Evolutionary conservation across 768 basidiomycete species (phyloP), one percentile per base, ranked within the genome.

Genomic region (Ramaria sp.): DNA sequence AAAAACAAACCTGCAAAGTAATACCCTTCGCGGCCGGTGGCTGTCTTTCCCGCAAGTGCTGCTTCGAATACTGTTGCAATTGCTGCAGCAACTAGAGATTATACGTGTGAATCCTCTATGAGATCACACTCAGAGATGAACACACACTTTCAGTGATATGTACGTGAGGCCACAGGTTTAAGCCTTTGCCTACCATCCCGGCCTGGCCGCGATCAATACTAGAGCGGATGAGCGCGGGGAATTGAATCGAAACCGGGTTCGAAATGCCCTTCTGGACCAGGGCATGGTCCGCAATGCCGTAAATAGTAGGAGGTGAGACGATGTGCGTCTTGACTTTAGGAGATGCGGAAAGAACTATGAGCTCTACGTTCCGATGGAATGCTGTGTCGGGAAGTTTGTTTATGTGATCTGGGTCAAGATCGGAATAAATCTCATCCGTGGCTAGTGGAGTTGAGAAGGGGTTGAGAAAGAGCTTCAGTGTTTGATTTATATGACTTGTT

Each of bases 131-230:
- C 2, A 34, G 13, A 34, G 7, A 8, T 34, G 32, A 13, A 37
- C n/a, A 51, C 61, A 43, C 37, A 65, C 64, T 51, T 36, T 66
- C 53, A 8, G 61, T 62, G 50, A 82, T 71, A 56, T 81, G 72
- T 18, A 83, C 75, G 57, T 78, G 68, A 0, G 75, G 73, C 82
- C 81, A 85, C 5, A 78, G 42, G 51, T 83, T 81, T 60, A 71
- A 66, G 0, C 84, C 83, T 41, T 71, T 60, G 0, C 82, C 81
- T 3, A 84, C 67, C 60, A 79, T 66, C 13, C 79, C 80, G 0
- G 71, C 80, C 27, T 73, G 71, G 0, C 71, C 71, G 37, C 82
- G 58, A 45, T 48, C 58, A 24, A 67, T 38, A 44, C 61, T 49
- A 18, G 56, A 54, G 7, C 56, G 53, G 52, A 66, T 64, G 22